phyloP scores from a whole-genome alignment of 805 yeast genomes.

The Lipomyces yamadae region DNA sequence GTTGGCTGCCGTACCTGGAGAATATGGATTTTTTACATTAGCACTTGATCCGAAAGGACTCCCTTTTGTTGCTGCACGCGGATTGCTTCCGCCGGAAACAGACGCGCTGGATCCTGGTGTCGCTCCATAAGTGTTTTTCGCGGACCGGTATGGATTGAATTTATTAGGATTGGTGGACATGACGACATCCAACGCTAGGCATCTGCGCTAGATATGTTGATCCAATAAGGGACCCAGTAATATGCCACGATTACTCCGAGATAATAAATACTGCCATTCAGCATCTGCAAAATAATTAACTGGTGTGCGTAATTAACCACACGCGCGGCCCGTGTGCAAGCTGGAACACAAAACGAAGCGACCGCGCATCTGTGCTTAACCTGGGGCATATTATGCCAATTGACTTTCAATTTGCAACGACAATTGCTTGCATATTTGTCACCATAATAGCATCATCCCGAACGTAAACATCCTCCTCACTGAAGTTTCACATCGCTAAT shows the following conservation, averaged over 20 bases:
- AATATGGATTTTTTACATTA: conserved; percentile 7
- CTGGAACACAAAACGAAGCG: no score
- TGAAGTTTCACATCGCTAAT: not conserved
- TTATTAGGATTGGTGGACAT: not conserved
- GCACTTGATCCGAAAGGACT: not conserved
- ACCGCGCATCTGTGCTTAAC: no score
- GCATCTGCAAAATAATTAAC: not conserved
- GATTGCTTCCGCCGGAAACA: not conserved
- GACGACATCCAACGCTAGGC: not conserved
- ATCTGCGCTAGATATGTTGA: not conserved
- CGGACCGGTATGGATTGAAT: conserved; percentile 3
- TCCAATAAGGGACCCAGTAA: not conserved
- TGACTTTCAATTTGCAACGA: no score
- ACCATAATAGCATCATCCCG: not conserved
- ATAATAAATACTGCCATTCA: not conserved
- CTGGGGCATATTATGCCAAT: no score
- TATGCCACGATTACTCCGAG: not conserved
- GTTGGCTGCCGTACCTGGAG: not conserved
- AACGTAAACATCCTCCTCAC: not conserved
- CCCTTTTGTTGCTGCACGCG: not conserved
- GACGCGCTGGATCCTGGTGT: not conserved
- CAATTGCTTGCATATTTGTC: no score
- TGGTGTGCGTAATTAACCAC: not conserved
- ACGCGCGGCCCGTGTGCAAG: not conserved
- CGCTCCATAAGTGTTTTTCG: conserved; percentile 3